Evolutionary conservation across 176 grass and related monocot species (phyloP).

Genomic region (Stipa capillata): DNA sequence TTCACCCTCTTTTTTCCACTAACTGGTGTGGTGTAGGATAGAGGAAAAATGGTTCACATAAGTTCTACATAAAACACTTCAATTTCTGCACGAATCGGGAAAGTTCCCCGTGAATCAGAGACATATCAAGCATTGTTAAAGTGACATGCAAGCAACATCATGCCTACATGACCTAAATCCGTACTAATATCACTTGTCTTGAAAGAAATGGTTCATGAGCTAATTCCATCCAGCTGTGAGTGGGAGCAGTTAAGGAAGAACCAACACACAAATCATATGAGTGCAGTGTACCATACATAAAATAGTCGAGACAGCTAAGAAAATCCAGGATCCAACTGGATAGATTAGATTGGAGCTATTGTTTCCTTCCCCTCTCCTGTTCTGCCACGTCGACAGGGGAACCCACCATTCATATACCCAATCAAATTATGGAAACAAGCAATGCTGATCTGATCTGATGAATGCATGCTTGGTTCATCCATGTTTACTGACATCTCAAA

Average conservation of each 20-base stretch:
- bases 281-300: constrained; percentile 29
- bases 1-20: too few species aligned
- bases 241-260: constrained; percentile 39
- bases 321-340: constrained; percentile 45
- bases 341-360: constrained; percentile 23
- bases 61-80: background rate
- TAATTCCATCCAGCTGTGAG: constrained; percentile 31
- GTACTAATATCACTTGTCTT: background rate
- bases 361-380: constrained; percentile 15
- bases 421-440: constrained; percentile 19
- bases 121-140: background rate
- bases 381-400: constrained; percentile 10
- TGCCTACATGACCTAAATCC: background rate
- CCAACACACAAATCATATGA: constrained; percentile 9
- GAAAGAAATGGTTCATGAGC: constrained; percentile 18
- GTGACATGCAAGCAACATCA: background rate
- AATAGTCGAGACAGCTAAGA: constrained; percentile 36
- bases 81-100: background rate
- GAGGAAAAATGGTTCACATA: too few species aligned
- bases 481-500: background rate
- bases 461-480: background rate
- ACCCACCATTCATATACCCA: constrained; percentile 5
- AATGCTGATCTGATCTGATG: background rate
- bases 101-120: background rate
- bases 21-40: too few species aligned